Base-by-base conservation (phyloP, 2,329 filamentous ascomycete genomes). In the Penicillium sp. region DNA sequence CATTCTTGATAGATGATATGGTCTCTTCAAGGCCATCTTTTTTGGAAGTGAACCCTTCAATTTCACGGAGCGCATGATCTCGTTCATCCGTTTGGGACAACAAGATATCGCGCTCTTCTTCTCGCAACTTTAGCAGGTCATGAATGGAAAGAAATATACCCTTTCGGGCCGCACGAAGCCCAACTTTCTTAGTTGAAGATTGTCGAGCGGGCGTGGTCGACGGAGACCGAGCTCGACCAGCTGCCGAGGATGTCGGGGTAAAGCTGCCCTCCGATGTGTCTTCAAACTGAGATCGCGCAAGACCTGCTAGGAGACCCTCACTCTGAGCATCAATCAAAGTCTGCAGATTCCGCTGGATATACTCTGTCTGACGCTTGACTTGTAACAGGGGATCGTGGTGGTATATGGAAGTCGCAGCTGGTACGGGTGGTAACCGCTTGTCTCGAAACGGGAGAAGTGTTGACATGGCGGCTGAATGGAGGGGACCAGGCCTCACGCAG, bases 261-360 rank as follows among this genome's bases (percentile, higher is more conserved):
- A 70, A 70, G 64, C 81, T 85, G 43, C 80, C 80, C 37, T 79
- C 82, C 1, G 83, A 84, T 1, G 55, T 61, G 59, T 82, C 81
- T 63, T 84, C 80, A 33, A 64, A 53, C 6, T 71, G 68, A 28
- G 76, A 72, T 13, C 73, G 74, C 13, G 75, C 73, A 3, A 85
- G 71, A 3, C 81, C 82, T 51, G 80, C 79, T 43, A 82, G 76
- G 33, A 88, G 76, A 19, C 82, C 84, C 66, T 86, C 84, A 35
- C 84, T 83, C 71, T 88, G 86, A 10, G 84, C 84, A 72, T 88
- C 85, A 25, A 88, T 82, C 11, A 87, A 75, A 59, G 79, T 78
- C 71, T 88, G 86, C 10, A 88, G 78, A 62, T 85, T 83, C 55
- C 80, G 79, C 68, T 88, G 81, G 10, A 88, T 80, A 64, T 84